A percentile compares a stretch with the other conserved stretches of the same genome.
These are phyloP conservation scores for Pseudocercospora ulei DNA, from an alignment of 2,329 filamentous ascomycete genomes.

Conservation along the genomic window DNA sequence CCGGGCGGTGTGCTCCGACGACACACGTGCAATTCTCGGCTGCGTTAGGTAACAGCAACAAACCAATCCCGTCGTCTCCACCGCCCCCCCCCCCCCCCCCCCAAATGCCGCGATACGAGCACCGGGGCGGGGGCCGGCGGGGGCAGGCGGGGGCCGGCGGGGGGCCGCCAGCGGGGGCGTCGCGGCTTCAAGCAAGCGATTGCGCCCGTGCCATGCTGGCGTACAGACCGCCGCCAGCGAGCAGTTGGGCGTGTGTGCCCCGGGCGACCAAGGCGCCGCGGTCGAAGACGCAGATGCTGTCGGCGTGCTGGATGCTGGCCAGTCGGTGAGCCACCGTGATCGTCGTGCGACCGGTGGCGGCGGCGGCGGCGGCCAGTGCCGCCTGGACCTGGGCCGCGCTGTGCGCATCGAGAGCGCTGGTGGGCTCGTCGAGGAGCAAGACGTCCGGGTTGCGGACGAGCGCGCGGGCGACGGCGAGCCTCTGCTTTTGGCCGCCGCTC, in stretches of 20 bases:
- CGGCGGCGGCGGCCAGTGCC: constrained; percentile 37
- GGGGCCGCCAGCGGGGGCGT: too few relatives aligned
- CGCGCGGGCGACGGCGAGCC: constrained; percentile 41
- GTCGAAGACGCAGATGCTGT: constrained; percentile 70
- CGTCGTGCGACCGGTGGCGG: constrained; percentile 47
- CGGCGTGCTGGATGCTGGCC: constrained; percentile 66
- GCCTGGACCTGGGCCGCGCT: constrained; percentile 39
- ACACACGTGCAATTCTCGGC: not conserved
- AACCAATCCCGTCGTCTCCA: too few relatives aligned
- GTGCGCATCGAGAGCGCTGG: constrained; percentile 41
- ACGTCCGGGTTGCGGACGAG: constrained; percentile 42
- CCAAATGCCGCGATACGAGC: too few relatives aligned
- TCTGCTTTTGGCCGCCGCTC: constrained; percentile 42
- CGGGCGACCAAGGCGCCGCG: constrained; percentile 53
- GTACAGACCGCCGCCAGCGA: constrained; percentile 42
- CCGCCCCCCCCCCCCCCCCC: too few relatives aligned
- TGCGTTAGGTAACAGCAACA: constrained; percentile 7
- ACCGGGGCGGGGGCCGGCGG: too few relatives aligned
- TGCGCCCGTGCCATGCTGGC: constrained; percentile 35
- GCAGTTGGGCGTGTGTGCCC: constrained; percentile 53
- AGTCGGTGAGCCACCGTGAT: constrained; percentile 69
- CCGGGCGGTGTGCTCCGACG: constrained; percentile 10
- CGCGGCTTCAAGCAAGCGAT: constrained; percentile 29
- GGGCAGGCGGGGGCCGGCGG: too few relatives aligned
- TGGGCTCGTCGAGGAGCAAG: constrained; percentile 42